Evolutionary conservation across 2,329 filamentous ascomycete species (phyloP).

Genomic region (Sarocladium kiliense): DNA sequence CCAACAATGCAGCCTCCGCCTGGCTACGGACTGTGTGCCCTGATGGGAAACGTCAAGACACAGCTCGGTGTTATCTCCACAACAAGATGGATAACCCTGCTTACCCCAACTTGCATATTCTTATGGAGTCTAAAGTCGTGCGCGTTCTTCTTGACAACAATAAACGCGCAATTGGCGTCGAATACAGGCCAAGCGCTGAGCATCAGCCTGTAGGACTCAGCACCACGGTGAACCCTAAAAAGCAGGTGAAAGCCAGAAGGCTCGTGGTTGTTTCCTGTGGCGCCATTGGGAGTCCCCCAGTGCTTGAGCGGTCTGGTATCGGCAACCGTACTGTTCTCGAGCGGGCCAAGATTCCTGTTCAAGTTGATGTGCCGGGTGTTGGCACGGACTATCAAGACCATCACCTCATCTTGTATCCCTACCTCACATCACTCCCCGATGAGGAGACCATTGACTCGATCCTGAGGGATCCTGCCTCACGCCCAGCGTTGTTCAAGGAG

Average conservation of each 20-base stretch:
- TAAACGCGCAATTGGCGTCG: conserved; percentile 48
- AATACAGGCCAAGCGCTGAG: conserved; percentile 29
- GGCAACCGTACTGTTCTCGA: conserved; percentile 28
- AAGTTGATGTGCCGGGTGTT: conserved; percentile 18
- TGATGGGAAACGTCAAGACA: conserved; percentile 47
- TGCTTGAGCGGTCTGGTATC: conserved; percentile 49
- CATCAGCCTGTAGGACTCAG: background rate
- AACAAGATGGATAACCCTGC: conserved; percentile 40
- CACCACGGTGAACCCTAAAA: background rate
- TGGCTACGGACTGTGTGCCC: conserved; percentile 42
- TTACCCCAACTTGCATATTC: conserved; percentile 48
- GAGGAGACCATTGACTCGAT: conserved; percentile 44
- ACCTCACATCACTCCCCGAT: conserved; percentile 27
- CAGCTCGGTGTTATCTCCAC: conserved; percentile 48
- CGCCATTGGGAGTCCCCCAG: conserved; percentile 36
- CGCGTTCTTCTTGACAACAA: conserved; percentile 43
- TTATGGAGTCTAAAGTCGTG: conserved; percentile 48
- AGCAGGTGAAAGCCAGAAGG: conserved; percentile 33
- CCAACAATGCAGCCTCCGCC: conserved; percentile 25
- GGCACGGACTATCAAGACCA: conserved; percentile 38
- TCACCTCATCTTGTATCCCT: conserved; percentile 47
- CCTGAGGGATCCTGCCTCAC: conserved; percentile 21
- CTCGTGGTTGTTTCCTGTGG: conserved; percentile 39
- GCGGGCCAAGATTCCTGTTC: conserved; percentile 14
- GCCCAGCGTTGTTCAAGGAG: conserved; percentile 22